phyloP scores from a whole-genome alignment of 345 rosid species.

The Melaleuca quinquenervia region DNA sequence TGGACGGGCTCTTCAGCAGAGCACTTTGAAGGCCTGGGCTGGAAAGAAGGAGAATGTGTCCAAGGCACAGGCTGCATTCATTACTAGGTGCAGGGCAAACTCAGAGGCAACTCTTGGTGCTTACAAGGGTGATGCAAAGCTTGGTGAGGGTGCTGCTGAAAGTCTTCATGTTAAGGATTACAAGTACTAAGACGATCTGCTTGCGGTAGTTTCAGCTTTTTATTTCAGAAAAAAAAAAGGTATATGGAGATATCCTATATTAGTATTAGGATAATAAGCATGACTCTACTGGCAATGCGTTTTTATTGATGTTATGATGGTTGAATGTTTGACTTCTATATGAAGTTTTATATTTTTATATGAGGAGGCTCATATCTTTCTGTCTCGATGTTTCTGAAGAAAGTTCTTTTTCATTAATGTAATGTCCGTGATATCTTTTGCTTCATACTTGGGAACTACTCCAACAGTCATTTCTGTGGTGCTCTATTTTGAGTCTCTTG shows the following conservation, averaged over 20 bases:
- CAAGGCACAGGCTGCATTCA: conserved; percentile 59
- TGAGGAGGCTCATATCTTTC: neutral
- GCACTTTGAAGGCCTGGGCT: conserved; percentile 84
- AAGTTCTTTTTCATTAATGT: neutral
- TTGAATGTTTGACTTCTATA: neutral
- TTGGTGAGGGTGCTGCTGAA: conserved; percentile 76
- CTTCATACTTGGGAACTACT: neutral
- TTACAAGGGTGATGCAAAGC: conserved; percentile 70
- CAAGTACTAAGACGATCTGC: conserved; percentile 41
- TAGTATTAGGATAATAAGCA: neutral
- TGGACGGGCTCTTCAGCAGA: conserved; percentile 92
- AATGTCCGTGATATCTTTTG: neutral
- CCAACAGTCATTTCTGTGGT: neutral
- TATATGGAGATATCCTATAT: neutral
- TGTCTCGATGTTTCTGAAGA: neutral
- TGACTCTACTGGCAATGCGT: neutral
- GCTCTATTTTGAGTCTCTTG: neutral
- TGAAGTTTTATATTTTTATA: neutral
- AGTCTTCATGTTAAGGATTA: conserved; percentile 92
- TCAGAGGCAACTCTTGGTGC: conserved; percentile 83
- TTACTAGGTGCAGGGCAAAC: conserved; percentile 75
- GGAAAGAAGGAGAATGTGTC: conserved; percentile 69
- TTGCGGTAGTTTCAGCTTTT: neutral
- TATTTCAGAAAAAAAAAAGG: too few relatives aligned
- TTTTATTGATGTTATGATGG: neutral